These are phyloP conservation scores for Rubus idaeus DNA, from an alignment of 306 rosid species.

Conservation along the genomic window DNA sequence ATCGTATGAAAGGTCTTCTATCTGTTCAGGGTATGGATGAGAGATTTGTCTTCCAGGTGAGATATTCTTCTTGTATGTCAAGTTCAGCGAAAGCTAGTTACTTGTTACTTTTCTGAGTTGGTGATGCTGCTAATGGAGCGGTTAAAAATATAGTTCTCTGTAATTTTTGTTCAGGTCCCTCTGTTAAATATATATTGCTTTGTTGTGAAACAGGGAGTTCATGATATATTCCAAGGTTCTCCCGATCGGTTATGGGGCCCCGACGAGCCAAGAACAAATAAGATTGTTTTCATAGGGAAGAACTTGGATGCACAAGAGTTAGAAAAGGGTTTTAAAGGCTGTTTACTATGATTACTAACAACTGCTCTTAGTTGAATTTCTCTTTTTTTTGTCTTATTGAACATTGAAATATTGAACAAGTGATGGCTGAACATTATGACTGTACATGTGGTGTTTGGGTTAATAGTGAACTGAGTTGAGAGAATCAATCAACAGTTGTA, in stretches of 20 bases:
- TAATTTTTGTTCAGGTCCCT: not conserved
- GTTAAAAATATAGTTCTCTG: not conserved
- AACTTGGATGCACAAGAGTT: constrained; percentile 77
- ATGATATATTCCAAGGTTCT: constrained; percentile 96
- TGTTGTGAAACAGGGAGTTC: constrained; percentile 74
- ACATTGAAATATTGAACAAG: not conserved
- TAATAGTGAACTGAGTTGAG: not conserved
- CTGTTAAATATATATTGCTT: not conserved
- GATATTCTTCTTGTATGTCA: constrained; percentile 4
- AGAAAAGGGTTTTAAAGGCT: constrained; percentile 76
- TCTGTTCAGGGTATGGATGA: constrained; percentile 91
- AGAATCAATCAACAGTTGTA: no score
- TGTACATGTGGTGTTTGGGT: not conserved
- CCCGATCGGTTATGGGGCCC: constrained; percentile 91
- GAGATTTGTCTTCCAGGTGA: constrained; percentile 97
- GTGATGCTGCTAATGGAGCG: not conserved
- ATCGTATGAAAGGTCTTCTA: constrained; percentile 92
- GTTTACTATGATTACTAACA: constrained; percentile 49
- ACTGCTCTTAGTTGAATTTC: not conserved
- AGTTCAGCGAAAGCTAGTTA: not conserved
- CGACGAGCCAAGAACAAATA: constrained; percentile 76
- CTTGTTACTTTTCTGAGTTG: not conserved
- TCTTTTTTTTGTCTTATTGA: not conserved
- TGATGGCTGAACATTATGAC: not conserved
- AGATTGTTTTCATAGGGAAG: constrained; percentile 90